Evolutionary conservation across 345 rosid genomes (phyloP), one percentile per base, ranked within the genome.

Genomic region (Eucalyptus caleyi): DNA sequence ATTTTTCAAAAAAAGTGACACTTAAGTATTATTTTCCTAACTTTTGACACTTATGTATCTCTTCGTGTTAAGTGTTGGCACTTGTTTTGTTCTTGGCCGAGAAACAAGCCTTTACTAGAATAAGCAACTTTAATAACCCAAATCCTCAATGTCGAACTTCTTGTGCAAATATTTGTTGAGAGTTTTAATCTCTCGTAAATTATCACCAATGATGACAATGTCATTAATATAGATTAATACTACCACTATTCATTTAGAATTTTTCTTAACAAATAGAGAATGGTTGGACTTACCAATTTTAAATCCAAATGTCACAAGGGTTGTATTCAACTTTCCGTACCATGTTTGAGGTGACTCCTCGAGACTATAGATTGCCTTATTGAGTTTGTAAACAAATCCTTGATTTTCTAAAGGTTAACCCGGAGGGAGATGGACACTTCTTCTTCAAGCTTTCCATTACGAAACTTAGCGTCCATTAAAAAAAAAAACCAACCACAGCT

Each of bases 1-100:
- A 51, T 16, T 50, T 50, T 5, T 1, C 0, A 50, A 16, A 50
- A 6, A 16, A 50, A 50, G 0, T 16, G 21, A 1, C 1, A 51
- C 8, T 16, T 6, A 51, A 51, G 21, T 16, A 51, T 51, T 0
- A 51, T 1, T 51, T 51, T 51, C 1, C 8, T 51, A 51, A 51
- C 1, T 51, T 18, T 51, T 51, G 23, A 0, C 9, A 18, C 4
- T 51, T 51, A 51, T 51, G 23, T 51, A 2, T 7, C 1, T 51
- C 0, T 51, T 51, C 2, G 10, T 53, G 0, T 3, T 19, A 53
- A 53, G 56, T 53, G 18, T 53, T 53, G 9, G 0, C 10, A 19
- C 56, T 53, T 7, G 56, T 53, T 53, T 0, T 53, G 24, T 53
- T 53, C 0, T 53, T 53, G 18, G 56, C 10, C 1, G 0, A 59